Evolutionary conservation across 2,329 filamentous ascomycete species (phyloP).

Genomic region (Pseudocercospora ulei): DNA sequence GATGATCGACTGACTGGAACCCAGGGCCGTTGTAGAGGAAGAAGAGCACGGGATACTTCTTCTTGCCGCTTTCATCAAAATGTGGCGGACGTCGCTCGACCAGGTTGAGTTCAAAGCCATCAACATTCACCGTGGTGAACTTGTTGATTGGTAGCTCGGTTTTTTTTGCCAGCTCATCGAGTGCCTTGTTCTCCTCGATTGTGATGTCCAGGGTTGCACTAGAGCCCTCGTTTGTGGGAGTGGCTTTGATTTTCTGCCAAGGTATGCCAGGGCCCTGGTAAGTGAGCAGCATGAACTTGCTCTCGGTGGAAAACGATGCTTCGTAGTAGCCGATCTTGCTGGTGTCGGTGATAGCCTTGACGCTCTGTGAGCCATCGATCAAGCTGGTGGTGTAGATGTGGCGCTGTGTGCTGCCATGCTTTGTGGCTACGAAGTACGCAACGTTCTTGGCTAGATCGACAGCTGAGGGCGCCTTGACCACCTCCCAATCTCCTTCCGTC

Average conservation of each 20-base stretch:
- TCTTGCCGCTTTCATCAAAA: slow-evolving; percentile 58
- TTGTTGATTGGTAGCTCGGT: slow-evolving; percentile 74
- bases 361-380: slow-evolving; percentile 54
- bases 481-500: slow-evolving; percentile 85
- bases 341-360: slow-evolving; percentile 65
- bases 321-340: slow-evolving; percentile 66
- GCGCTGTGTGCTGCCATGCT: slow-evolving; percentile 77
- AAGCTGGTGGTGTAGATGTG: slow-evolving; percentile 86
- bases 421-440: slow-evolving; percentile 83
- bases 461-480: slow-evolving; percentile 71
- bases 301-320: slow-evolving; percentile 72
- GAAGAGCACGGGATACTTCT: slow-evolving; percentile 89
- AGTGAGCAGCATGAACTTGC: slow-evolving; percentile 72
- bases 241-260: slow-evolving; percentile 82
- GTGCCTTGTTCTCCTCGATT: slow-evolving; percentile 66
- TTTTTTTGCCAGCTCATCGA: slow-evolving; percentile 59
- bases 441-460: slow-evolving; percentile 76
- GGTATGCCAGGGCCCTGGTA: slow-evolving; percentile 79
- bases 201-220: slow-evolving; percentile 38
- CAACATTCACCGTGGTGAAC: slow-evolving; percentile 76
- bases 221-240: slow-evolving; percentile 51
- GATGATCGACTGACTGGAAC: slow-evolving; percentile 77
- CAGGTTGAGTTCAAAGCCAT: slow-evolving; percentile 61
- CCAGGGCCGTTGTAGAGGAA: slow-evolving; percentile 88
- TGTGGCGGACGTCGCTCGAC: slow-evolving; percentile 83